These are phyloP conservation scores for Arthrobotrys pseudoclavata DNA, from an alignment of 2,329 filamentous ascomycete genomes.

Conservation along the genomic window DNA sequence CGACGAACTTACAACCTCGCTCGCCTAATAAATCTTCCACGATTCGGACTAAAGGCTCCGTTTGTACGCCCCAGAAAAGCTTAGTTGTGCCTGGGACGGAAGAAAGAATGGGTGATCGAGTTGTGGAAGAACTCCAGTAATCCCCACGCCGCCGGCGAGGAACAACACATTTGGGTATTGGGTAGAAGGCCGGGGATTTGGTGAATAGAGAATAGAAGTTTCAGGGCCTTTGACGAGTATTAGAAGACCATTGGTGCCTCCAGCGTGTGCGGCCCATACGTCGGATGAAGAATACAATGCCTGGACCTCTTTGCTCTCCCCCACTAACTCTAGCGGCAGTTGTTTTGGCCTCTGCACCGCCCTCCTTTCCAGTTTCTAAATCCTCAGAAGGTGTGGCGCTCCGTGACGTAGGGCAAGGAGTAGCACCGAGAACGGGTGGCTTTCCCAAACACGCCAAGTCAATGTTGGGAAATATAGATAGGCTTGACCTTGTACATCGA, in stretches of 20 bases:
- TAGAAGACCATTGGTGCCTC: neutral
- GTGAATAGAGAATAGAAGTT: slow-evolving; percentile 41
- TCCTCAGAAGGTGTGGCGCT: neutral
- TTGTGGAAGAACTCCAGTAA: slow-evolving; percentile 64
- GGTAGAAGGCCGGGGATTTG: neutral
- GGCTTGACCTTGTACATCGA: slow-evolving; percentile 62
- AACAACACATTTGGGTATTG: slow-evolving; percentile 63
- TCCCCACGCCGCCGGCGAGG: slow-evolving; percentile 65
- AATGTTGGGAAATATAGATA: slow-evolving; percentile 66
- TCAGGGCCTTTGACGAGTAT: slow-evolving; percentile 33
- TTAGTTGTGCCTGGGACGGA: slow-evolving; percentile 1
- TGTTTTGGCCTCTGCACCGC: neutral
- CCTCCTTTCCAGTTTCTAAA: slow-evolving; percentile 14
- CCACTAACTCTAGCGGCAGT: neutral
- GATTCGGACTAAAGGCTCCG: neutral
- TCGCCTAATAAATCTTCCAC: neutral
- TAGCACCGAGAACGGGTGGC: slow-evolving; percentile 65
- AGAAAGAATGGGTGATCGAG: neutral
- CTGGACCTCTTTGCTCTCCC: neutral
- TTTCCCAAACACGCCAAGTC: slow-evolving; percentile 66
- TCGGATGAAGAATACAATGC: slow-evolving; percentile 20
- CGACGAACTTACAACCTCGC: slow-evolving; percentile 2
- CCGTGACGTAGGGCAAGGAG: neutral
- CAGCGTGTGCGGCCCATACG: neutral
- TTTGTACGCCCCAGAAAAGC: slow-evolving; percentile 31